phyloP scores from a whole-genome alignment of 305 asterid species.

The Coffea humblotiana region DNA sequence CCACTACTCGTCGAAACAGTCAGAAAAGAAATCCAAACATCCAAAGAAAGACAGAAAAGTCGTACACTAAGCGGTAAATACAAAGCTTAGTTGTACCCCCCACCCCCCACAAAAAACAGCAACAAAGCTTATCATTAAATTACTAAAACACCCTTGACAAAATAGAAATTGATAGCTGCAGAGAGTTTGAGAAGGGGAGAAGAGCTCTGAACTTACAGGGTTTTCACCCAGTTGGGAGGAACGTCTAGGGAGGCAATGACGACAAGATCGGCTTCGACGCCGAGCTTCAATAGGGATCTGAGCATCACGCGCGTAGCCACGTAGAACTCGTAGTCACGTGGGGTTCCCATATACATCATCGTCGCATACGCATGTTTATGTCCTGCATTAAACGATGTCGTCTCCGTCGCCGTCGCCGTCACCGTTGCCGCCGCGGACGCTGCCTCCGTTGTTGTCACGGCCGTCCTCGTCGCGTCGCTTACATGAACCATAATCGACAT shows the following conservation, averaged over 20 bases:
- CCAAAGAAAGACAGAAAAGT: neutral
- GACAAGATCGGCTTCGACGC: constrained; percentile 81
- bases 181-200: neutral
- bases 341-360: constrained; percentile 98
- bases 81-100: neutral
- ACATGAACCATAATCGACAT: neutral
- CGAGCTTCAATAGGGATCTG: constrained; percentile 51
- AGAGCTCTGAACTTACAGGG: constrained; percentile 53
- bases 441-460: neutral
- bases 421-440: neutral
- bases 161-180: neutral
- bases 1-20: neutral
- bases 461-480: neutral
- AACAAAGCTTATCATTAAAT: neutral
- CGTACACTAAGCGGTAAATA: too few species aligned
- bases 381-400: constrained; percentile 11
- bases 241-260: constrained; percentile 96
- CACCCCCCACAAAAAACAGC: too few species aligned
- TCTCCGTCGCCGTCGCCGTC: neutral
- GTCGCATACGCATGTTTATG: constrained; percentile 82
- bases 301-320: constrained; percentile 86
- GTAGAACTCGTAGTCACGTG: constrained; percentile 92
- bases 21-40: neutral
- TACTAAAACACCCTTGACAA: neutral
- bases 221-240: constrained; percentile 69